Conservation (phyloP, 2,329 filamentous ascomycete genomes). For the Neoascochyta sp. region DNA sequence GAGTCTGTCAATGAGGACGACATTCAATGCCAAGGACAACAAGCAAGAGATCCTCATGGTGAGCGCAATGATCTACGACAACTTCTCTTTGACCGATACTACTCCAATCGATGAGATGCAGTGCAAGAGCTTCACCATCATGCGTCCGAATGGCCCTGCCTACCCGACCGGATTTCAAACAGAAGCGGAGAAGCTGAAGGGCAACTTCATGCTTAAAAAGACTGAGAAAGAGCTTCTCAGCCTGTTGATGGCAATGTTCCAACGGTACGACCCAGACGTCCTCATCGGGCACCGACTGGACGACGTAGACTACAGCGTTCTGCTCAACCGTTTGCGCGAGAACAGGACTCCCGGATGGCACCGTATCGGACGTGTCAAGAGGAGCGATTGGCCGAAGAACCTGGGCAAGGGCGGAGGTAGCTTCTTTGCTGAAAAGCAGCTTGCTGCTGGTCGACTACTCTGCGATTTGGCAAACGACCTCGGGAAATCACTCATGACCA, state of each 20-base stretch:
- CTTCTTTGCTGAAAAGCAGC: slow-evolving; percentile 87
- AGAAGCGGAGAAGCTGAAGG: slow-evolving; percentile 68
- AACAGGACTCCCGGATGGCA: slow-evolving; percentile 95
- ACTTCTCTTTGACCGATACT: slow-evolving; percentile 80
- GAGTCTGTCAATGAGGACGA: slow-evolving; percentile 85
- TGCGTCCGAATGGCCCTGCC: slow-evolving; percentile 70
- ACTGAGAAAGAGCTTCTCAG: slow-evolving; percentile 81
- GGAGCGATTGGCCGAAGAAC: slow-evolving; percentile 79
- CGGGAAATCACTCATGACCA: slow-evolving; percentile 93
- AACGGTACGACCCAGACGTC: slow-evolving; percentile 86
- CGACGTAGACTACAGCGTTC: slow-evolving; percentile 89
- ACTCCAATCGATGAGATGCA: slow-evolving; percentile 84
- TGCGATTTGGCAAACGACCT: slow-evolving; percentile 96
- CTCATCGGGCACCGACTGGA: slow-evolving; percentile 94
- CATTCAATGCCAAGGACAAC: slow-evolving; percentile 86
- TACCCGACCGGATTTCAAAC: slow-evolving; percentile 87
- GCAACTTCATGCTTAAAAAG: slow-evolving; percentile 75
- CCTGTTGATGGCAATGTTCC: slow-evolving; percentile 84
- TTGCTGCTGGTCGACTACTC: slow-evolving; percentile 82
- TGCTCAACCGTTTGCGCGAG: slow-evolving; percentile 81
- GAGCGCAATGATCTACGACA: slow-evolving; percentile 89
- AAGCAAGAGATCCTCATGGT: slow-evolving; percentile 94
- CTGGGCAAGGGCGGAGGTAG: slow-evolving; percentile 82
- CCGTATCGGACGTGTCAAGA: slow-evolving; percentile 79
- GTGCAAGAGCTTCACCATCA: slow-evolving; percentile 85